Percentiles rank a stretch among this genome's conserved stretches.
Conservation (phyloP, 2,329 filamentous ascomycete species). For the Ophiostoma novo-ulmi region DNA sequence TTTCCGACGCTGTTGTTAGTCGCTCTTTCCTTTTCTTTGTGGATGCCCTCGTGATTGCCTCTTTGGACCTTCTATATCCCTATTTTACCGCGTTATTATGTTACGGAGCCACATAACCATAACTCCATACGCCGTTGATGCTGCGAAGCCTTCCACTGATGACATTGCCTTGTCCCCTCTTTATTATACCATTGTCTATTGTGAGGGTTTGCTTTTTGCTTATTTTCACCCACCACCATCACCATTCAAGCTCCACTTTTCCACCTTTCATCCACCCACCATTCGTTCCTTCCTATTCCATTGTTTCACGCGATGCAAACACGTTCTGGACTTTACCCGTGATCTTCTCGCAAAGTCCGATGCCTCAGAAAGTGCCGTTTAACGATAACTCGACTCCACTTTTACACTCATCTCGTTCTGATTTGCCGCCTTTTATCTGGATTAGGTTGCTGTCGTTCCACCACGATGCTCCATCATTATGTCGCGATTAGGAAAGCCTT, state of each 20-base stretch:
- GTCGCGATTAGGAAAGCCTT: not conserved
- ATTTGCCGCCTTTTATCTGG: not conserved
- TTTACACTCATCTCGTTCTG: not conserved
- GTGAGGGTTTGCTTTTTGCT: not conserved
- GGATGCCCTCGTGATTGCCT: not conserved
- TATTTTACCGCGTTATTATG: not conserved
- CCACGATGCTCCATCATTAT: not conserved
- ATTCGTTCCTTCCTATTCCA: conserved; percentile 8
- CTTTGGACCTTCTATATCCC: not conserved
- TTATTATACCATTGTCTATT: not conserved
- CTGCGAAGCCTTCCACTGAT: not conserved
- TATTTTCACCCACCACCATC: conserved; percentile 1
- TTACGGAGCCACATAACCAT: not conserved
- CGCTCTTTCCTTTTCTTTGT: not conserved
- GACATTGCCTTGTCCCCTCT: not conserved
- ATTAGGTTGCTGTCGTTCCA: not conserved
- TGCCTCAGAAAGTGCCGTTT: not conserved
- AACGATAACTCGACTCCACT: not conserved
- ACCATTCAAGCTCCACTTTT: not conserved
- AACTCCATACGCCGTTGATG: not conserved
- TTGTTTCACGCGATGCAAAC: conserved; percentile 5
- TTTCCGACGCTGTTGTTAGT: not conserved
- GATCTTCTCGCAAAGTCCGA: conserved; percentile 3
- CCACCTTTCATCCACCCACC: not conserved
- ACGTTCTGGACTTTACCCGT: conserved; percentile 4